Evolutionary conservation across 169 alveolate genomes (phyloP).

Genomic region (Cystoisospora suis): DNA sequence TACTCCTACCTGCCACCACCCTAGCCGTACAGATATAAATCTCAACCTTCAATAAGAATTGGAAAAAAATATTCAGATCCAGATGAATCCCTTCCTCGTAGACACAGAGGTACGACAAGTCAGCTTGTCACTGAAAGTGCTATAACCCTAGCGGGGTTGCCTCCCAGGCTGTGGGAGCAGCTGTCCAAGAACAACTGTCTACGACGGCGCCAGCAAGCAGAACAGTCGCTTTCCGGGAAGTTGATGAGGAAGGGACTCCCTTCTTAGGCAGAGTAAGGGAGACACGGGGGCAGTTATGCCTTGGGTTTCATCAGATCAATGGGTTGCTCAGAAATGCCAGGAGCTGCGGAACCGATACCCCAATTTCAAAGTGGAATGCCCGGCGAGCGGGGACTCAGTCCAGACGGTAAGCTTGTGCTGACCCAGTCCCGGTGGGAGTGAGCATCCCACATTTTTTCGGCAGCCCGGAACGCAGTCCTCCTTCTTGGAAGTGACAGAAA

Average conservation of each 20-base stretch:
- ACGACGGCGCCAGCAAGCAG: not conserved
- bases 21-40: not conserved
- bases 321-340: not conserved
- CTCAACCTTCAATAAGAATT: conserved; percentile 10
- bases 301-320: not conserved
- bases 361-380: conserved; percentile 12
- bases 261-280: not conserved
- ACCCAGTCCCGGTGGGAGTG: not conserved
- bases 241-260: conserved; percentile 7
- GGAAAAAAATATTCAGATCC: conserved; percentile 61
- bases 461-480: not conserved
- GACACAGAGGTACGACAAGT: conserved; percentile 51
- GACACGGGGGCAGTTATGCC: no score
- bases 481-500: conserved; percentile 15
- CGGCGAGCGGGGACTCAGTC: not conserved
- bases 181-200: not conserved
- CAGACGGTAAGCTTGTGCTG: not conserved
- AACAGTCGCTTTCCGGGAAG: not conserved
- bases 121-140: no score
- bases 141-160: not conserved
- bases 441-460: not conserved
- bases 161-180: conserved; percentile 21
- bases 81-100: conserved; percentile 66
- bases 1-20: not conserved
- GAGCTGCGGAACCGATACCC: conserved; percentile 25